phyloP scores from a whole-genome alignment of 2,329 filamentous ascomycete genomes.

The Immersiporthe knoxdaviesiana region DNA sequence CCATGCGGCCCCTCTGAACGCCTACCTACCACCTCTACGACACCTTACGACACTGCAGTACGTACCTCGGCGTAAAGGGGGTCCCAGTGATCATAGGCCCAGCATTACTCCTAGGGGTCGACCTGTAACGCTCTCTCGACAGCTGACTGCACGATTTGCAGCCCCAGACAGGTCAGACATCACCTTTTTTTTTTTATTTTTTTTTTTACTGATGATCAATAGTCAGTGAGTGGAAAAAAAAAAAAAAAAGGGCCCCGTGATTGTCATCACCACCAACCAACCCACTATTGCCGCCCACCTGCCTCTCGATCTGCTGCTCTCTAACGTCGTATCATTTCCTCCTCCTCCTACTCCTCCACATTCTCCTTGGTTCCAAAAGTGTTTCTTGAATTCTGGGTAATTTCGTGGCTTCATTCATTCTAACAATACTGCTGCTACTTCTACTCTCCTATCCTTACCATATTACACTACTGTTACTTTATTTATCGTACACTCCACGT shows the following conservation, averaged over 20 bases:
- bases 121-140: constrained; percentile 6
- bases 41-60: neutral
- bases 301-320: neutral
- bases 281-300: neutral
- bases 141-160: neutral
- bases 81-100: neutral
- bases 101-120: neutral
- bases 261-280: neutral
- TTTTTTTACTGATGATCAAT: neutral
- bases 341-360: neutral
- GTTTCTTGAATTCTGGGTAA: neutral
- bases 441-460: neutral
- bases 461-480: neutral
- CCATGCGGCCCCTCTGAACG: neutral
- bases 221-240: neutral
- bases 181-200: neutral
- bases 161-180: neutral
- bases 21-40: neutral
- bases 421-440: too few relatives aligned
- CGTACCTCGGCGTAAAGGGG: neutral
- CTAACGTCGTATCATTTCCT: neutral
- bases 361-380: neutral
- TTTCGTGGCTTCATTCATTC: neutral
- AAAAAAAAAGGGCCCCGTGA: neutral
- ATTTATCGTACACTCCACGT: neutral